Conservation (phyloP, 805 yeast genomes). For the Saturnispora kantuleensis region DNA sequence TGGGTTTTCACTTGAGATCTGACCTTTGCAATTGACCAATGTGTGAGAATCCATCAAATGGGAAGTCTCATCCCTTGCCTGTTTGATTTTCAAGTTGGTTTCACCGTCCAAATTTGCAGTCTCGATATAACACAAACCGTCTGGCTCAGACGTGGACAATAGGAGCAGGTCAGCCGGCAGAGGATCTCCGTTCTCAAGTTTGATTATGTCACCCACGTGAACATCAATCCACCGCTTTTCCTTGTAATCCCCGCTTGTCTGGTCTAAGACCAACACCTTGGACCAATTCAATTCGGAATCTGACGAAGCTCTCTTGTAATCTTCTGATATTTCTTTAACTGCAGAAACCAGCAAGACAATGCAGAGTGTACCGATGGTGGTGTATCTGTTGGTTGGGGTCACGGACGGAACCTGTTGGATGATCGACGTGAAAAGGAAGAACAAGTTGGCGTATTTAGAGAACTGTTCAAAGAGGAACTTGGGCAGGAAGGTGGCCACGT, state of each 20-base stretch:
- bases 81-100: slow-evolving; percentile 92
- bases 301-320: slow-evolving; percentile 75
- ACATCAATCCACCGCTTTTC: slow-evolving; percentile 76
- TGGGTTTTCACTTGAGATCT: slow-evolving; percentile 79
- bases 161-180: slow-evolving; percentile 89
- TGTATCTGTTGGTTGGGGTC: slow-evolving; percentile 90
- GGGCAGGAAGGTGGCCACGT: slow-evolving; percentile 85
- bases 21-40: slow-evolving; percentile 43
- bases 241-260: slow-evolving; percentile 50
- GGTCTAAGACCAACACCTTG: slow-evolving; percentile 52
- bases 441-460: slow-evolving; percentile 91
- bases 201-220: slow-evolving; percentile 83
- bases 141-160: slow-evolving; percentile 91
- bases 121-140: slow-evolving; percentile 94
- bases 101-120: slow-evolving; percentile 98
- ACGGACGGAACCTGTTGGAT: slow-evolving; percentile 97
- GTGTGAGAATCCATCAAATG: slow-evolving; percentile 57
- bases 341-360: slow-evolving; percentile 88
- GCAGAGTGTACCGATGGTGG: slow-evolving; percentile 85
- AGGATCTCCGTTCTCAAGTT: slow-evolving; percentile 77
- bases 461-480: slow-evolving; percentile 94
- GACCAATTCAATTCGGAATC: slow-evolving; percentile 82
- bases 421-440: slow-evolving; percentile 81
- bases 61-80: slow-evolving; percentile 71
- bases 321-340: slow-evolving; percentile 83